These are phyloP conservation scores for Paraconiothyrium brasiliense DNA, from an alignment of 2,329 filamentous ascomycete genomes.

Conservation along the genomic window DNA sequence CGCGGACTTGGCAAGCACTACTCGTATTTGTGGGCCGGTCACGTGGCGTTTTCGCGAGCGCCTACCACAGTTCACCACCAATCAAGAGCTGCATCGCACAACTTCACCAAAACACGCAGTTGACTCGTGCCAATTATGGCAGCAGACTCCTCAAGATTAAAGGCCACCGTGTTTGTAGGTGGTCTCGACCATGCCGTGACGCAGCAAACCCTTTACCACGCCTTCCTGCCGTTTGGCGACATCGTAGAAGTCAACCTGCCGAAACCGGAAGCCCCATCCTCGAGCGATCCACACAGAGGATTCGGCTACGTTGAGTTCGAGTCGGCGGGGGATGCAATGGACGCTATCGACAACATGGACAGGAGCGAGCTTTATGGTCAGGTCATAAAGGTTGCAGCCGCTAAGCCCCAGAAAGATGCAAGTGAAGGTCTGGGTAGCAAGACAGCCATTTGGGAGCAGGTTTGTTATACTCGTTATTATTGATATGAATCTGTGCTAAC, in stretches of 20 bases:
- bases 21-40: constrained; percentile 21
- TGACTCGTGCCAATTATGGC: constrained; percentile 68
- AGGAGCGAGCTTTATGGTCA: constrained; percentile 93
- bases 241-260: constrained; percentile 91
- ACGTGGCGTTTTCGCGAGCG: constrained; percentile 22
- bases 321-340: constrained; percentile 82
- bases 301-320: constrained; percentile 98
- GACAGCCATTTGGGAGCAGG: constrained; percentile 97
- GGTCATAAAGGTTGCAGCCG: constrained; percentile 89
- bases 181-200: constrained; percentile 85
- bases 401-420: constrained; percentile 89
- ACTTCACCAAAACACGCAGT: constrained; percentile 12
- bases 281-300: constrained; percentile 82
- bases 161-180: constrained; percentile 91
- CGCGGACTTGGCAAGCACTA: constrained; percentile 25
- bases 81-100: constrained; percentile 20
- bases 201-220: constrained; percentile 78
- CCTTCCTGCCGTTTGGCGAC: constrained; percentile 96
- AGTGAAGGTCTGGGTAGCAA: constrained; percentile 91
- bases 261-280: constrained; percentile 83
- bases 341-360: constrained; percentile 99
- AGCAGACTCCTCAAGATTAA: constrained; percentile 83
- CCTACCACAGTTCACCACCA: constrained; percentile 21
- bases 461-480: constrained; percentile 55
- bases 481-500: constrained; percentile 23